Evolutionary conservation across 2,329 filamentous ascomycete genomes (phyloP), one percentile per base, ranked within the genome.

Genomic region (Leptosphaerulina australis): DNA sequence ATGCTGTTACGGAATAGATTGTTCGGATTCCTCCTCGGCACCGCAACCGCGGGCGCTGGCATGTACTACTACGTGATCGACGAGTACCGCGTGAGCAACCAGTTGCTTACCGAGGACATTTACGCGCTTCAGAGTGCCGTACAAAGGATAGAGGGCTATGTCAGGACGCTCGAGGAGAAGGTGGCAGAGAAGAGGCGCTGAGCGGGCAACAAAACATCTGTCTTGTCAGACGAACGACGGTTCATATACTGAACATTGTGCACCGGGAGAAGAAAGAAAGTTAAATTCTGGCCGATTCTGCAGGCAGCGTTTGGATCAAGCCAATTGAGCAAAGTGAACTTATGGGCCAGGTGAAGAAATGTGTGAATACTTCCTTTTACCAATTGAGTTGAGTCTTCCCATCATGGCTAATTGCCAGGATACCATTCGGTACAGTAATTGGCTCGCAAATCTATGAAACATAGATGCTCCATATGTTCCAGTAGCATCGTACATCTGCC

Each of bases 41-140:
- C 88, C 56, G 87, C 88, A 36, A 79, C 91, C 43, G 87, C 92
- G 34, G 91, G 91, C 66, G 83, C 83, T 43, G 87, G 85, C 50
- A 88, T 95, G 64, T 97, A 97, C 79, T 91, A 90, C 74, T 97
- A 97, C 74, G 84, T 96, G 60, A 78, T 97, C 64, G 86, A 93
- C 72, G 92, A 97, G 75, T 97, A 97, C 80, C 91, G 91, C 77
- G 81, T 91, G 33, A 90, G 91, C 63, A 97, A 97, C 78, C 90
- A 96, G 77, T 83, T 97, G 69, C 79, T 97, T 76, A 93, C 88
- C 54, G 91, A 96, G 77, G 93, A 97, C 76, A 96, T 97, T 73
- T 93, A 93, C 76, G 93, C 90, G 59, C 83, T 97, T 38, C 92
- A 97, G 82, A 82, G 86, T 39, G 90, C 91, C 38, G 92, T 96